These are phyloP conservation scores for Zymoseptoria crescenta DNA, from an alignment of 2,329 filamentous ascomycete species.

Conservation along the genomic window DNA sequence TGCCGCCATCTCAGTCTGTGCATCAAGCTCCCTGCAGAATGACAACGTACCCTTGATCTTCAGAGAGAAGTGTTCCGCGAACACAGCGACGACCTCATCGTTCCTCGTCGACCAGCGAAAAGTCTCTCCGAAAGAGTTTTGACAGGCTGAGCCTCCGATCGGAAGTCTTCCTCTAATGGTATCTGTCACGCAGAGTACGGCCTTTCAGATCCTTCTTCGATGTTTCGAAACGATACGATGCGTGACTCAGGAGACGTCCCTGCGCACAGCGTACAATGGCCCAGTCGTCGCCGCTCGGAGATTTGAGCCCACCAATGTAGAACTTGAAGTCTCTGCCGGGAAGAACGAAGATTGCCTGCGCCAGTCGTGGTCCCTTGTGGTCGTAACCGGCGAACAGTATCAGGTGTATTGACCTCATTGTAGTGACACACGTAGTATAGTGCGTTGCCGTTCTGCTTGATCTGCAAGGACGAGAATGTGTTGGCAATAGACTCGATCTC, in stretches of 20 bases:
- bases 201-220: not conserved
- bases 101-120: slow-evolving; percentile 13
- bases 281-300: slow-evolving; percentile 11
- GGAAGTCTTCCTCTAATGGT: slow-evolving; percentile 12
- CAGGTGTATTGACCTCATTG: slow-evolving; percentile 4
- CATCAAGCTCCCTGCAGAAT: slow-evolving; percentile 4
- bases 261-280: slow-evolving; percentile 8
- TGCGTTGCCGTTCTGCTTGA: slow-evolving; percentile 6
- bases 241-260: slow-evolving; percentile 7
- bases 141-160: slow-evolving; percentile 12
- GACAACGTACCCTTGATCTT: slow-evolving; percentile 8
- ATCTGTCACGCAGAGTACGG: not conserved
- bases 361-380: slow-evolving; percentile 12
- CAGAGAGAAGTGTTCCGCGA: slow-evolving; percentile 9
- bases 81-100: slow-evolving; percentile 14
- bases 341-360: slow-evolving; percentile 8
- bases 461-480: slow-evolving; percentile 6
- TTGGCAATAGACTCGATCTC: slow-evolving; percentile 4
- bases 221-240: slow-evolving; percentile 9
- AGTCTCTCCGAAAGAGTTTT: slow-evolving; percentile 7
- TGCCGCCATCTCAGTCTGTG: slow-evolving; percentile 8
- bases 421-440: slow-evolving; percentile 16
- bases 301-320: slow-evolving; percentile 13
- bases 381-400: slow-evolving; percentile 17
- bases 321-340: slow-evolving; percentile 12